Conservation (phyloP, 2,329 filamentous ascomycete genomes). For the Colletotrichum sp. region DNA sequence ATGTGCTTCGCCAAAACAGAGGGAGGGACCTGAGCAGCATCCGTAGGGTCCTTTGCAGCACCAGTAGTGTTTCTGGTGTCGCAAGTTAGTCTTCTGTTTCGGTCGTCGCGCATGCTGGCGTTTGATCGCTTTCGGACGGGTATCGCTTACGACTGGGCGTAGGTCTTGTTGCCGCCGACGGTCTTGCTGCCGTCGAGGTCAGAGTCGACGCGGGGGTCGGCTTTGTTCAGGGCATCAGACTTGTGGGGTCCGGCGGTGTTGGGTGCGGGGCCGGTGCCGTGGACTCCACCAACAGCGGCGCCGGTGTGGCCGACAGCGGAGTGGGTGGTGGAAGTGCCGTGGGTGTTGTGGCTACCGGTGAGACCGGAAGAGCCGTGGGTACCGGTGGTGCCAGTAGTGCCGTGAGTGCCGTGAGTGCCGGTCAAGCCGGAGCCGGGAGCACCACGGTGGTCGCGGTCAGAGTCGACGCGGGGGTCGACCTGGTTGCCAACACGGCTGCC, state of each 20-base stretch:
- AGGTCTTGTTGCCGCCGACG: slow-evolving; percentile 57
- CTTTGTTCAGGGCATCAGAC: slow-evolving; percentile 58
- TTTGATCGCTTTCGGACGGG: slow-evolving; percentile 8
- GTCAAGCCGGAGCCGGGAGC: slow-evolving; percentile 10
- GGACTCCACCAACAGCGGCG: slow-evolving; percentile 21
- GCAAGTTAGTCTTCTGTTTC: slow-evolving; percentile 23
- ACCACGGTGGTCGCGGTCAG: slow-evolving; percentile 27
- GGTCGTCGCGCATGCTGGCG: not conserved
- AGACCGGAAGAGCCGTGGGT: slow-evolving; percentile 12
- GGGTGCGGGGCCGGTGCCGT: slow-evolving; percentile 34
- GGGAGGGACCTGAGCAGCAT: slow-evolving; percentile 63
- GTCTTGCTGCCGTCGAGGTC: slow-evolving; percentile 61
- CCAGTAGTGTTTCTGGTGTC: slow-evolving; percentile 15
- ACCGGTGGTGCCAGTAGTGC: slow-evolving; percentile 13
- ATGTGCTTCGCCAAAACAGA: slow-evolving; percentile 55
- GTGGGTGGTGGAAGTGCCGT: slow-evolving; percentile 42
- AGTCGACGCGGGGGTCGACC: not conserved
- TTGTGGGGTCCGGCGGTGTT: slow-evolving; percentile 50
- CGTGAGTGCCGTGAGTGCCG: slow-evolving; percentile 1
- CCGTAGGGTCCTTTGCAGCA: slow-evolving; percentile 50
- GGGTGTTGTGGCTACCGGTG: slow-evolving; percentile 35
- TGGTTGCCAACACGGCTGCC: slow-evolving; percentile 30
- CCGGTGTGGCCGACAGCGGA: slow-evolving; percentile 37
- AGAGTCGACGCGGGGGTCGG: slow-evolving; percentile 60
- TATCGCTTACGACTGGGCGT: slow-evolving; percentile 39